These are phyloP conservation scores for Phytophthora aleatoria DNA, from an alignment of 352 stramenopile genomes.

Conservation along the genomic window DNA sequence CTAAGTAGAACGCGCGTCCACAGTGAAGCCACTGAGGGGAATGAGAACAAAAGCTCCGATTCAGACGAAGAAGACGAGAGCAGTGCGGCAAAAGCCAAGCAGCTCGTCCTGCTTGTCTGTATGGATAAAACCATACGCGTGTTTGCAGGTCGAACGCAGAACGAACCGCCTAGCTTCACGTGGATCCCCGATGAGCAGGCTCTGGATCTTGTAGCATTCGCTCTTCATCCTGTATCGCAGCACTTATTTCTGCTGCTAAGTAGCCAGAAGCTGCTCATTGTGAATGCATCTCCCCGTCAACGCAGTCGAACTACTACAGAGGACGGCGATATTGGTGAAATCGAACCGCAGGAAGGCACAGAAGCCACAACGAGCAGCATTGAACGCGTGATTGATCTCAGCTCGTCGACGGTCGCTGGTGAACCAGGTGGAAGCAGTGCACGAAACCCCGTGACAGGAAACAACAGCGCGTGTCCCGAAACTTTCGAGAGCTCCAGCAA, in stretches of 20 bases:
- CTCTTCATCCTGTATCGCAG: constrained; percentile 52
- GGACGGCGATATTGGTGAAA: constrained; percentile 5
- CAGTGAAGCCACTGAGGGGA: constrained; percentile 9
- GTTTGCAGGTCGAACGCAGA: constrained; percentile 49
- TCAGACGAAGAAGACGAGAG: constrained; percentile 15
- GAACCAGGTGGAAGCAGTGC: constrained; percentile 4
- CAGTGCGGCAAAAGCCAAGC: constrained; percentile 13
- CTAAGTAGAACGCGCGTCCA: neutral
- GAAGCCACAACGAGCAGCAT: constrained; percentile 28
- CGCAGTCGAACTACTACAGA: constrained; percentile 1
- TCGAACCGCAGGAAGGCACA: constrained; percentile 14
- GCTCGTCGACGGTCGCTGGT: constrained; percentile 1
- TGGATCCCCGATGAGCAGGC: constrained; percentile 74
- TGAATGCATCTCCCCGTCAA: constrained; percentile 38
- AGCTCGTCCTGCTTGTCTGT: constrained; percentile 62
- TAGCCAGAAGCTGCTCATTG: constrained; percentile 58
- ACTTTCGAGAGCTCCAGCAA: constrained; percentile 8
- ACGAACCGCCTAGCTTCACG: constrained; percentile 65
- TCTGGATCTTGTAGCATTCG: constrained; percentile 62
- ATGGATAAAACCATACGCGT: constrained; percentile 74
- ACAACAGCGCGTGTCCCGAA: neutral
- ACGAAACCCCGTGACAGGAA: constrained; percentile 1
- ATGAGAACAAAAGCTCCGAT: constrained; percentile 20
- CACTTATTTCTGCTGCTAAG: constrained; percentile 67
- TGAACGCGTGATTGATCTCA: constrained; percentile 47